phyloP scores from a whole-genome alignment of 2,329 filamentous ascomycete genomes.

The Cordyceps sp. region DNA sequence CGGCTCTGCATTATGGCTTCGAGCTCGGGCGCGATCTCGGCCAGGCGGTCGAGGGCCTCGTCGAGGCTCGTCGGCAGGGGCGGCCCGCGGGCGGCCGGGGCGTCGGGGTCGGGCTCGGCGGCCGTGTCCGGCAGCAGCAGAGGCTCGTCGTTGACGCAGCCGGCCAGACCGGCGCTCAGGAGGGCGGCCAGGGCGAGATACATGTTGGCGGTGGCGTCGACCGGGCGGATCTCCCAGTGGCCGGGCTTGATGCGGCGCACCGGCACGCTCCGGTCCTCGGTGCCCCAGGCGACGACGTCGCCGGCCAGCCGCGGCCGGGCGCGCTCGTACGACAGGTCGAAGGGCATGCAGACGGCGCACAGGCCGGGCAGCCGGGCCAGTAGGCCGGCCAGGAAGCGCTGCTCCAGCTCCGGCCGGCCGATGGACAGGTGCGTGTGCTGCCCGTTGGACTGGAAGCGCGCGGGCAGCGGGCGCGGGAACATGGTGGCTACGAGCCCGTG shows the following conservation, averaged over 20 bases:
- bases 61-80: background rate
- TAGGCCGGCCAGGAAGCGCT: background rate
- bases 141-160: background rate
- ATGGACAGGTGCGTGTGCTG: background rate
- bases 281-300: constrained; percentile 2
- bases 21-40: background rate
- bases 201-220: background rate
- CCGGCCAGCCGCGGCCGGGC: background rate
- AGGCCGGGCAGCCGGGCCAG: background rate
- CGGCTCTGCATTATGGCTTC: background rate
- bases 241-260: background rate
- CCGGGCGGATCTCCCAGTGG: background rate
- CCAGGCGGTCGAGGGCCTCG: background rate
- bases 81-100: too few relatives aligned
- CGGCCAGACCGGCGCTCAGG: background rate
- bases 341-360: background rate
- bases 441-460: background rate
- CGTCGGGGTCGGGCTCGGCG: background rate
- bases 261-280: constrained; percentile 2
- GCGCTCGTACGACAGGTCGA: background rate
- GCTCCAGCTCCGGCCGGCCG: background rate
- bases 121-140: background rate
- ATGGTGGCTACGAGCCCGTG: constrained; percentile 2
- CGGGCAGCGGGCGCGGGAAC: background rate
- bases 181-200: background rate